phyloP scores from a whole-genome alignment of 352 stramenopile species.

The Pilasporangium apinafurcum region DNA sequence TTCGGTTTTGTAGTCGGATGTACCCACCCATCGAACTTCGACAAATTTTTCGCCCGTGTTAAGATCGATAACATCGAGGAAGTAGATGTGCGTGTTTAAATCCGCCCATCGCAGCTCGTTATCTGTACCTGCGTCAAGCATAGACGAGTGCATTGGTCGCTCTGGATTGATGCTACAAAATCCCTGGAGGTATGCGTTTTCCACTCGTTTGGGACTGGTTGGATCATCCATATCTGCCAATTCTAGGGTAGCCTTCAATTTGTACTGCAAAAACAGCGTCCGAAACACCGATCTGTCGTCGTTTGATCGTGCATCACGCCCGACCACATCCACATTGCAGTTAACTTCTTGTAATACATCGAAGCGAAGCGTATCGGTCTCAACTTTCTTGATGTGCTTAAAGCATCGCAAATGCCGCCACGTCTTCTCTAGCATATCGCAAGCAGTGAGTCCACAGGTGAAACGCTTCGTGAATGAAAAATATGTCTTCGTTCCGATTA shows the following conservation, averaged over 20 bases:
- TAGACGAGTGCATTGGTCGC: no score
- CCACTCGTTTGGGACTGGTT: no score
- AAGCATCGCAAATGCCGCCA: slow-evolving; percentile 30
- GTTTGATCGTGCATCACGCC: slow-evolving; percentile 28
- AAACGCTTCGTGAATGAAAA: slow-evolving; percentile 34
- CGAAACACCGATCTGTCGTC: slow-evolving; percentile 37
- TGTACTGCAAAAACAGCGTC: slow-evolving; percentile 35
- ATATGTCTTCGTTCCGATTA: slow-evolving; percentile 22
- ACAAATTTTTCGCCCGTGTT: slow-evolving; percentile 22
- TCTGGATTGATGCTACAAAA: slow-evolving; percentile 29
- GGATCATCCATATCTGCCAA: no score
- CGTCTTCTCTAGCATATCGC: slow-evolving; percentile 23
- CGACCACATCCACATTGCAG: slow-evolving; percentile 30
- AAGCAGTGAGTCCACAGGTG: slow-evolving; percentile 21
- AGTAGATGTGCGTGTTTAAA: slow-evolving; percentile 34
- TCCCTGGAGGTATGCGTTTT: slow-evolving; percentile 35
- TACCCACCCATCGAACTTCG: slow-evolving; percentile 37
- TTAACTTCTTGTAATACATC: slow-evolving; percentile 36
- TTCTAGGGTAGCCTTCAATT: slow-evolving; percentile 21
- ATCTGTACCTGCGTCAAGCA: no score
- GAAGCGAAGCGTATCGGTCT: slow-evolving; percentile 36
- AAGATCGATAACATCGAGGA: slow-evolving; percentile 25
- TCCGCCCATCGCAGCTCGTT: slow-evolving; percentile 39
- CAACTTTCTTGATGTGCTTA: slow-evolving; percentile 29
- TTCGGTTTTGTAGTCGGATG: slow-evolving; percentile 39